phyloP scores from a whole-genome alignment of 495 filamentous ascomycete species.

The Delitschia confertaspora region DNA sequence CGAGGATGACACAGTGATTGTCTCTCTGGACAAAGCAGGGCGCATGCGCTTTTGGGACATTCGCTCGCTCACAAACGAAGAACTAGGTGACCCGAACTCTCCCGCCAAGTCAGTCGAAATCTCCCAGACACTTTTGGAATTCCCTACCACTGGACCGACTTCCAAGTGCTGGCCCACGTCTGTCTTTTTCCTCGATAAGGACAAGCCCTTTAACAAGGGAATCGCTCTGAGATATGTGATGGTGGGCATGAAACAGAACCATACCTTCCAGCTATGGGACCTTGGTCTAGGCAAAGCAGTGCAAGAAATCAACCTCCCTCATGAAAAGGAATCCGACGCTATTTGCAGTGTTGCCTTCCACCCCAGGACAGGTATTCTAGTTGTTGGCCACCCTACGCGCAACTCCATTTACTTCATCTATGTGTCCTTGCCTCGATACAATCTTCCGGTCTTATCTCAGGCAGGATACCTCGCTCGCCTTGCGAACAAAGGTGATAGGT shows the following conservation, averaged over 20 bases:
- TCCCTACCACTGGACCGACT: slow-evolving; percentile 64
- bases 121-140: slow-evolving; percentile 65
- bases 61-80: slow-evolving; percentile 56
- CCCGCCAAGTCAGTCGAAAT: slow-evolving; percentile 53
- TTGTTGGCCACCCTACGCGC: slow-evolving; percentile 89
- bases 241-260: slow-evolving; percentile 97
- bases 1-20: slow-evolving; percentile 87
- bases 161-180: slow-evolving; percentile 95
- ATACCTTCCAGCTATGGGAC: slow-evolving; percentile 98
- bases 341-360: slow-evolving; percentile 95
- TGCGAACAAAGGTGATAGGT: slow-evolving; percentile 51
- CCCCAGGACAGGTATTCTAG: slow-evolving; percentile 77
- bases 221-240: slow-evolving; percentile 86
- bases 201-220: slow-evolving; percentile 76
- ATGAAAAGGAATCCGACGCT: slow-evolving; percentile 91
- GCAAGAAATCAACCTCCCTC: slow-evolving; percentile 92
- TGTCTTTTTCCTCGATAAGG: slow-evolving; percentile 90
- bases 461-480: slow-evolving; percentile 74
- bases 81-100: slow-evolving; percentile 35
- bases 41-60: slow-evolving; percentile 97
- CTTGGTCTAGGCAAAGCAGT: slow-evolving; percentile 89
- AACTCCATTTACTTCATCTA: slow-evolving; percentile 97
- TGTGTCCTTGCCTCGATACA: slow-evolving; percentile 85
- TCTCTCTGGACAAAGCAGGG: slow-evolving; percentile 92
- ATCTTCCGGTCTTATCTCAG: slow-evolving; percentile 67